A percentile compares a stretch with the other conserved stretches of the same genome.
phyloP scores from a whole-genome alignment of 495 filamentous ascomycete genomes.

The Aspergillus diversus region DNA sequence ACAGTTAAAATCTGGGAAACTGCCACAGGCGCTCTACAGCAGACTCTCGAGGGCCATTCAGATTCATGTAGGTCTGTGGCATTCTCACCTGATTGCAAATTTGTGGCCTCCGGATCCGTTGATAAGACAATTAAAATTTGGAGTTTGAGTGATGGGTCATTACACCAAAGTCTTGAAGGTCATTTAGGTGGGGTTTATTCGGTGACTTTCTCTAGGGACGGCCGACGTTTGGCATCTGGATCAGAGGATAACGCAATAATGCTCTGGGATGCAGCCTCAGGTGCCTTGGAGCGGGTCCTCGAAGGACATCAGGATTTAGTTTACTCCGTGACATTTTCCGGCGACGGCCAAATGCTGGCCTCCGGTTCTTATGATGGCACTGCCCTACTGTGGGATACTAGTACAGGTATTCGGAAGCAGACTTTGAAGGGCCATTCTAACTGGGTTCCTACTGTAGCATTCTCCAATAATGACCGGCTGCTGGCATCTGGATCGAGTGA shows the following conservation, averaged over 20 bases:
- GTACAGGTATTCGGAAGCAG: background rate
- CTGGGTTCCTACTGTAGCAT: background rate
- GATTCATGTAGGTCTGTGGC: background rate
- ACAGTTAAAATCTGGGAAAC: constrained; percentile 18
- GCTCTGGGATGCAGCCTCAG: constrained; percentile 9
- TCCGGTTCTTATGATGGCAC: constrained; percentile 24
- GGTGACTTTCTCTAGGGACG: constrained; percentile 17
- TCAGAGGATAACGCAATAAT: constrained; percentile 22
- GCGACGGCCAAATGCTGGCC: background rate
- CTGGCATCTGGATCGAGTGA: constrained; percentile 24
- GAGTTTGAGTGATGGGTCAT: background rate
- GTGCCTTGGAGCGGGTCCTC: background rate
- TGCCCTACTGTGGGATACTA: constrained; percentile 18
- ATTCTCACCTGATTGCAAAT: constrained; percentile 9
- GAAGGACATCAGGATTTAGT: constrained; percentile 1
- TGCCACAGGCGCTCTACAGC: constrained; percentile 3
- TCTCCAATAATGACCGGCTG: background rate
- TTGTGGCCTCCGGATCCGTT: constrained; percentile 1
- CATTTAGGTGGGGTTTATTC: constrained; percentile 15
- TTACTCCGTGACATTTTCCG: constrained; percentile 1
- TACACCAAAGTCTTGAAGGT: constrained; percentile 21
- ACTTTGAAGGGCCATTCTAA: constrained; percentile 21
- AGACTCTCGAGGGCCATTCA: constrained; percentile 27
- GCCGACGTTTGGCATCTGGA: constrained; percentile 14
- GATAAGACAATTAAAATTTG: constrained; percentile 16